Base-by-base conservation (phyloP, 2,329 filamentous ascomycete species). In the Verticillium zaregamsianum region DNA sequence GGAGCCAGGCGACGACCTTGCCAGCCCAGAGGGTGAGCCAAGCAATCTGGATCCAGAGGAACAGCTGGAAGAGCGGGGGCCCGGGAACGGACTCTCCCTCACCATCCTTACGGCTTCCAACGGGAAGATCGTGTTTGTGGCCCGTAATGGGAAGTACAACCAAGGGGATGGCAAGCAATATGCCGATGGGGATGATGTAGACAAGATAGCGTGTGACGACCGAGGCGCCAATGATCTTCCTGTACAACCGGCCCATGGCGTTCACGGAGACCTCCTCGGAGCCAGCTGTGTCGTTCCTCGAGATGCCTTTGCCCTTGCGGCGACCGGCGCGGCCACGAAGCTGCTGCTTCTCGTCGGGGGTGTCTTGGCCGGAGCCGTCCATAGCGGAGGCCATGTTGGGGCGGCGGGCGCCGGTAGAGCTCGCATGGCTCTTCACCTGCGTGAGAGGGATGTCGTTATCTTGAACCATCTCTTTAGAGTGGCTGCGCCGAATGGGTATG, bases 11-110 rank as follows among this genome's bases (percentile, higher is more conserved):
- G 12, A 86, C 79, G 54, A 90, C 74, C 75, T 91, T 91, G 66
- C 84, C 86, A 20, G 80, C 77, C 89, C 89, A 91, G 12, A 90
- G 79, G 9, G 82, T 80, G 45, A 88, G 74, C 89, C 89, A 91
- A 39, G 88, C 80, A 59, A 89, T 79, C 69, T 90, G 85, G 66
- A 91, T 82, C 89, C 88, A 90, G 57, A 89, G 76, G 68, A 90
- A 90, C 57, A 91, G 79, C 57, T 82, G 74, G 68, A 88, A 85
- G 11, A 90, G 78, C 5, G 80, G 77, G 9, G 84, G 80, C 1
- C 81, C 82, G 28, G n/a, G n/a, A 31, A 37, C 58, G n/a, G 17
- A 7, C 3, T 23, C 11, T n/a, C 20, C 20, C 5, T 14, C 25
- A 5, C 28, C 28, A 28, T 5, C 28, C 28, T 6, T 28, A 5